Evolutionary conservation across 225 moss, liverwort and hornwort genomes (phyloP).

Genomic region (Anthoceros angustus): DNA sequence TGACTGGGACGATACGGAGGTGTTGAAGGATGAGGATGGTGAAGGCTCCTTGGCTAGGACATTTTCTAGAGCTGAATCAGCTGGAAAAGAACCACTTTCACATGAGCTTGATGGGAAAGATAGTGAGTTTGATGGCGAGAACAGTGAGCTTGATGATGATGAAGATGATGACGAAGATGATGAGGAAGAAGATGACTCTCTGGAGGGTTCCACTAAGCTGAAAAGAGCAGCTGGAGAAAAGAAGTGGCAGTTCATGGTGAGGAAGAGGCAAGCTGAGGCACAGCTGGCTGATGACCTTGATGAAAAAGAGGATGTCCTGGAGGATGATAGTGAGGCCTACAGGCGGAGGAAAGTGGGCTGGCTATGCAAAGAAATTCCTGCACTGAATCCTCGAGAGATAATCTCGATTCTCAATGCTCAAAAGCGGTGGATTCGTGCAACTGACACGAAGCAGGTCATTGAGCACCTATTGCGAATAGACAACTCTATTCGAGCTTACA

Average conservation of each 20-base stretch:
- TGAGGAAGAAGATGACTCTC: not conserved
- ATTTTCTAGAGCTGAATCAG: not conserved
- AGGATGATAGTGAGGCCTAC: constrained; percentile 3
- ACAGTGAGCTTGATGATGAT: not conserved
- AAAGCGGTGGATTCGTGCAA: not conserved
- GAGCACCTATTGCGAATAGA: not conserved
- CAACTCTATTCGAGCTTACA: not conserved
- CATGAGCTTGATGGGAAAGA: not conserved
- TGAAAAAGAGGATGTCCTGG: not conserved
- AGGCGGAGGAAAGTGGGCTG: not conserved
- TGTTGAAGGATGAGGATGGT: not conserved
- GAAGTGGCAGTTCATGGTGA: not conserved
- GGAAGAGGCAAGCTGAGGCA: not conserved
- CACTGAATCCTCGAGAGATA: not conserved
- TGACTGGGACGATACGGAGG: not conserved
- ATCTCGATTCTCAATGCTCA: not conserved
- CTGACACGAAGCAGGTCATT: not conserved
- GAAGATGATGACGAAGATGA: no score
- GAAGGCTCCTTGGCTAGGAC: not conserved
- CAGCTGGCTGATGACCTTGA: not conserved
- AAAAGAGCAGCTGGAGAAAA: not conserved
- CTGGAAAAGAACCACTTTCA: not conserved
- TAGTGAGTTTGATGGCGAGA: not conserved
- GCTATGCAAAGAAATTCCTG: not conserved
- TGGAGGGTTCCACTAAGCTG: not conserved